Evolutionary conservation across 805 yeast species (phyloP), one percentile per base, ranked within the genome.

Genomic region (Lipomyces orientalis): DNA sequence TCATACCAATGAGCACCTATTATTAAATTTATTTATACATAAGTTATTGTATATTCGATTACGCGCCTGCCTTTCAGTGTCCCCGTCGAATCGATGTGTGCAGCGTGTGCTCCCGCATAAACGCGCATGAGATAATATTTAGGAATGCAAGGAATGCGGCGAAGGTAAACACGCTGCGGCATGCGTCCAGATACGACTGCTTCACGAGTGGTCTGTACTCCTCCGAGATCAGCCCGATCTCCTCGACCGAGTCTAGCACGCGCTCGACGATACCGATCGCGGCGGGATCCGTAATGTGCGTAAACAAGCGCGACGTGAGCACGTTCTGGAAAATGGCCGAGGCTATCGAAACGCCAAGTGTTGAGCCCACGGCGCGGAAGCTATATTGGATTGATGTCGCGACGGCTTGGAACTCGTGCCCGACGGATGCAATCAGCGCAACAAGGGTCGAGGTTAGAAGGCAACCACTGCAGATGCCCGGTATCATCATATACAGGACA

Each of bases 341-440:
- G 0, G 90, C 88, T 9, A 88, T 73, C 0, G 93, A 81, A 16
- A 91, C 93, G 51, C 97, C 97, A 59, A 91, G 78, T 0, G 95
- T 90, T 16, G 93, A 89, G 0, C 97, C 97, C 0, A n/a, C n/a
- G n/a, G n/a, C n/a, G n/a, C n/a, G n/a, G n/a, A n/a, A n/a, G n/a
- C n/a, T n/a, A n/a, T n/a, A 93, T 88, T 91, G 97, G 67, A 93
- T 90, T 0, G 97, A 90, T 0, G 97, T 93, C 1, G 94, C 89
- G 22, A 92, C 84, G 0, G 97, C 97, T 77, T 91, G 97, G 74
- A 83, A 85, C 61, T 85, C 83, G 25, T 81, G 77, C 9, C 89
- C 87, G 1, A 89, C 95, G 1, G 95, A 86, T 0, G 95, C 88
- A 64, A 91, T 89, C 77, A 91, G 82, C 0, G 96, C 90, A 39